A percentile compares a stretch with the other conserved stretches of the same genome.
These are phyloP conservation scores for Metarhizium guizhouense DNA, from an alignment of 2,329 filamentous ascomycete species.

Conservation along the genomic window DNA sequence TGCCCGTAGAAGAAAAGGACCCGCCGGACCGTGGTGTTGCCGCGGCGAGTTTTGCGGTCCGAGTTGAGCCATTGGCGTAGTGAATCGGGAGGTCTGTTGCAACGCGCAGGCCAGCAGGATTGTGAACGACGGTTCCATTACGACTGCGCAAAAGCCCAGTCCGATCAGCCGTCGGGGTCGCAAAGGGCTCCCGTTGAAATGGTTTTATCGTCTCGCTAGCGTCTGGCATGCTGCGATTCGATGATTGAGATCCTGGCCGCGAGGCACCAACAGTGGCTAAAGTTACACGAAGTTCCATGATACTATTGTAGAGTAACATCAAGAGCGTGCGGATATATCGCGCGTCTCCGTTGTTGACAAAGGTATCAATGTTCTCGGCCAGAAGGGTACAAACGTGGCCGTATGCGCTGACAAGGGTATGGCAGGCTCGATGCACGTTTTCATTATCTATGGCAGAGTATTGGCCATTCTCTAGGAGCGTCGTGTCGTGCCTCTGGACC, in stretches of 20 bases:
- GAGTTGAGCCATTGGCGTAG: constrained; percentile 38
- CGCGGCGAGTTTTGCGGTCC: constrained; percentile 43
- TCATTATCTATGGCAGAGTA: constrained; percentile 47
- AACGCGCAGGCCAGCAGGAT: constrained; percentile 45
- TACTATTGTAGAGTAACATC: constrained; percentile 56
- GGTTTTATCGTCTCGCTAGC: constrained; percentile 40
- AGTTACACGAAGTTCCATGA: constrained; percentile 56
- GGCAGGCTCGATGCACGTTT: constrained; percentile 53
- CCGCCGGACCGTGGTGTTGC: constrained; percentile 78
- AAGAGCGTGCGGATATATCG: constrained; percentile 58
- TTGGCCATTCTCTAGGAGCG: constrained; percentile 37
- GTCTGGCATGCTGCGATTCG: constrained; percentile 11
- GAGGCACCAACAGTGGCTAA: constrained; percentile 26
- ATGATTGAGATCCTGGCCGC: constrained; percentile 12
- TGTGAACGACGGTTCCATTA: constrained; percentile 33
- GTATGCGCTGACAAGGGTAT: constrained; percentile 56
- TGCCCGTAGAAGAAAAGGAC: constrained; percentile 56
- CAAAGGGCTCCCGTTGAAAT: constrained; percentile 41
- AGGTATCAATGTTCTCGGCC: constrained; percentile 52
- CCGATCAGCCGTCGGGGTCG: constrained; percentile 44
- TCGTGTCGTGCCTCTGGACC: constrained; percentile 50
- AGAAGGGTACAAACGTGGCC: constrained; percentile 55
- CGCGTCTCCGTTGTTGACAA: constrained; percentile 56
- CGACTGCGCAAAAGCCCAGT: constrained; percentile 23
- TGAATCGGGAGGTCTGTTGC: constrained; percentile 42